Evolutionary conservation across 2,329 filamentous ascomycete species (phyloP).

Genomic region (Penicillium sumatraense): DNA sequence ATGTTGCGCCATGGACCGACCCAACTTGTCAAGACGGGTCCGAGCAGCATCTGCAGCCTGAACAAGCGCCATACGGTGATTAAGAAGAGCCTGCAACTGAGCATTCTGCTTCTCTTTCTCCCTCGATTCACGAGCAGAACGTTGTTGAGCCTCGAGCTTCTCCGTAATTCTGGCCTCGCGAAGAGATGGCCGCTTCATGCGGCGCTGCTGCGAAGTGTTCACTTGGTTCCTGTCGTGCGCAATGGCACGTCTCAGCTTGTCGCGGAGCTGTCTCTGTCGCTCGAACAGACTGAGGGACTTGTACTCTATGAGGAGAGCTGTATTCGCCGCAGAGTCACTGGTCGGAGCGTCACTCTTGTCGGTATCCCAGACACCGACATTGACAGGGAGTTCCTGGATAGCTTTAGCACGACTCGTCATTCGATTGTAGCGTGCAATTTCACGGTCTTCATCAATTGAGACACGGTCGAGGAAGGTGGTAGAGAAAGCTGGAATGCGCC

Average conservation of each 20-base stretch:
- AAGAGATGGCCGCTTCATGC: constrained; percentile 96
- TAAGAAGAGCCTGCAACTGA: constrained; percentile 84
- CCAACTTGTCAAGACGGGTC: constrained; percentile 80
- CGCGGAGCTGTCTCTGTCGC: constrained; percentile 84
- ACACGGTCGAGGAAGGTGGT: constrained; percentile 88
- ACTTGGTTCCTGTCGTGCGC: constrained; percentile 96
- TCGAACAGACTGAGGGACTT: constrained; percentile 87
- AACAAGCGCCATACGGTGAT: constrained; percentile 78
- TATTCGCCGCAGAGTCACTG: constrained; percentile 80
- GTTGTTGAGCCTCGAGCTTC: constrained; percentile 98
- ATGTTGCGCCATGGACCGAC: constrained; percentile 83
- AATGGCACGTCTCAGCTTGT: constrained; percentile 88
- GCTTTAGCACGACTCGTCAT: constrained; percentile 84
- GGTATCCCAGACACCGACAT: constrained; percentile 85
- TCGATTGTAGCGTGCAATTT: constrained; percentile 86
- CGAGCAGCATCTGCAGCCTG: constrained; percentile 69
- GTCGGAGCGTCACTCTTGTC: constrained; percentile 68
- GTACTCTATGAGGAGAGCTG: constrained; percentile 92
- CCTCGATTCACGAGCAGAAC: constrained; percentile 90
- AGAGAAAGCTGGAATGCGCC: constrained; percentile 82
- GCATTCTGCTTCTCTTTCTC: constrained; percentile 98
- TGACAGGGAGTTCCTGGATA: constrained; percentile 80
- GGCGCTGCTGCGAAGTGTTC: constrained; percentile 88
- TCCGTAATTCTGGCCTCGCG: constrained; percentile 96
- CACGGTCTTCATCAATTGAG: constrained; percentile 81